Percentiles rank a stretch among this genome's conserved stretches.
These are phyloP conservation scores for Fusarium virguliforme DNA, from an alignment of 2,329 filamentous ascomycete genomes.

Conservation along the genomic window DNA sequence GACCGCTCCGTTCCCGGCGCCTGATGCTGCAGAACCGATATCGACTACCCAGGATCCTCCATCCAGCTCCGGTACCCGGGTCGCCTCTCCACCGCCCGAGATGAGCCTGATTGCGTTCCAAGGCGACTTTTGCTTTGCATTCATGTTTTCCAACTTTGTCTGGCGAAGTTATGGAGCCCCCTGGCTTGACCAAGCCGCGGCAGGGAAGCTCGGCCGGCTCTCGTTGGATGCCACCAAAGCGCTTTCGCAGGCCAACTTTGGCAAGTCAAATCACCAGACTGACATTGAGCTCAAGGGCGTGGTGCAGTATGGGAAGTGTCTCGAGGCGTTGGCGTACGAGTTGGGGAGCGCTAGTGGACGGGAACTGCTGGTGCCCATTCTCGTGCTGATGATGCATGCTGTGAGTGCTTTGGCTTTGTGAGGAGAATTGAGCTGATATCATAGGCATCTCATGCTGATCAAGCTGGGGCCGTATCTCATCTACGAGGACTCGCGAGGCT, in stretches of 20 bases:
- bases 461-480: not conserved
- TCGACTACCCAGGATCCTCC: not conserved
- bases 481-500: not conserved
- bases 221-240: slow-evolving; percentile 21
- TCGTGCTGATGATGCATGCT: slow-evolving; percentile 7
- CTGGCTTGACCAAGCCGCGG: slow-evolving; percentile 39
- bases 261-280: slow-evolving; percentile 3
- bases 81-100: slow-evolving; percentile 31
- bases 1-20: not conserved
- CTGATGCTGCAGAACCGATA: not conserved
- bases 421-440: not conserved
- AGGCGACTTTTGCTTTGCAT: slow-evolving; percentile 40
- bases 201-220: slow-evolving; percentile 34
- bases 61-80: not conserved
- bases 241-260: not conserved
- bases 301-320: slow-evolving; percentile 2
- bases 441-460: not conserved
- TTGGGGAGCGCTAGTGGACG: not conserved
- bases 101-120: slow-evolving; percentile 39
- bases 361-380: not conserved
- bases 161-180: slow-evolving; percentile 38
- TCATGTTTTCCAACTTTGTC: slow-evolving; percentile 44
- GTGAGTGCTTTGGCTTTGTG: not conserved
- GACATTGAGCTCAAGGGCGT: slow-evolving; percentile 4
- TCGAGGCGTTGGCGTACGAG: not conserved